phyloP scores from a whole-genome alignment of 192 early-diverging fungal species.

The Pilaira anomala region DNA sequence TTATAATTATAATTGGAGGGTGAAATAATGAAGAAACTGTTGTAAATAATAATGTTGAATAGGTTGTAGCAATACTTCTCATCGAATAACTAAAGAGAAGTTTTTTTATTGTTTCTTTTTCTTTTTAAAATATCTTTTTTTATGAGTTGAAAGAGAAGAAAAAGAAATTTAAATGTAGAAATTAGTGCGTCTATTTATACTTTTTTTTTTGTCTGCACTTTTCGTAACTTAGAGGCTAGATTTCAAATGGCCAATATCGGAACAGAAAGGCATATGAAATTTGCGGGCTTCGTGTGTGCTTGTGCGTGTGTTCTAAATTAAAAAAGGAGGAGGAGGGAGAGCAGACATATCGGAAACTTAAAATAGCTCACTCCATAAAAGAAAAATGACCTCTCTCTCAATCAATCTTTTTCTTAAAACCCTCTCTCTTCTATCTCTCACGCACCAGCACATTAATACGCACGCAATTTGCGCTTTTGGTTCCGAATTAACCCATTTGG shows the following conservation, averaged over 20 bases:
- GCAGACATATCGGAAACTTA: too few relatives aligned
- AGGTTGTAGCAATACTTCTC: conserved; percentile 13
- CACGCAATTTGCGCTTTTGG: too few relatives aligned
- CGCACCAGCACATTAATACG: too few relatives aligned
- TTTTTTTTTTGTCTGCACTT: neutral
- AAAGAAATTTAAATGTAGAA: neutral
- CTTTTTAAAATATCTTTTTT: neutral
- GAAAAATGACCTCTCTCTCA: too few relatives aligned
- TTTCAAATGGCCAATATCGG: conserved; percentile 2
- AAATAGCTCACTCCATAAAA: too few relatives aligned
- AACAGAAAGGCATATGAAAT: neutral
- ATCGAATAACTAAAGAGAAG: conserved; percentile 13
- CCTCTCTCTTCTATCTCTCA: too few relatives aligned
- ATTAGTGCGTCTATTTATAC: conserved; percentile 6
- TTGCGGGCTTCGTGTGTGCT: too few relatives aligned
- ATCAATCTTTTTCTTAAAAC: too few relatives aligned
- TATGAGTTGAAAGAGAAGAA: neutral
- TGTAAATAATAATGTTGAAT: conserved; percentile 13
- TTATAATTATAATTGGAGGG: conserved; percentile 12
- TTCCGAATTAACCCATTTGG: too few relatives aligned
- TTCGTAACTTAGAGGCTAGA: neutral
- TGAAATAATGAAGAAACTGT: conserved; percentile 13
- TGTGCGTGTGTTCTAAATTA: too few relatives aligned
- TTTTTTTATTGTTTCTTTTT: neutral
- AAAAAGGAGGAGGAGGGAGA: too few relatives aligned